Evolutionary conservation across 2,329 filamentous ascomycete species (phyloP), one percentile per base, ranked within the genome.

Genomic region (Emmonsia crescens): DNA sequence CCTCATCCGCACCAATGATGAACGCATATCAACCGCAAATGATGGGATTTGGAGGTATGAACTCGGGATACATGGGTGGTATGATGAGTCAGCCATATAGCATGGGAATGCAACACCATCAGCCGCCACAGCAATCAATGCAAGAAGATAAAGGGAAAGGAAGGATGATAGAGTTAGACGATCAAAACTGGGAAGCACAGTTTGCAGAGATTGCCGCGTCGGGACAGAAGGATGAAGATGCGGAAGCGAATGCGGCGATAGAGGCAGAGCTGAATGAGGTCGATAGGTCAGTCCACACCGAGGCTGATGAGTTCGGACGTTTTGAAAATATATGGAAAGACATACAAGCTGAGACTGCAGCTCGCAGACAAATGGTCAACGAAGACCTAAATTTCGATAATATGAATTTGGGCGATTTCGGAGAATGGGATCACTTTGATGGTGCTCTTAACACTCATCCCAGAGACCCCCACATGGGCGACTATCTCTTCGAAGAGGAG

Each of bases 161-260:
- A 5, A 78, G 83, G 42, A 84, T 97, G 77, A 87, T 97, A 14
- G 94, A 97, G 77, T 83, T 97, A 29, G 91, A 96, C 72, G 93
- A 99, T 68, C 80, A 88, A 70, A 88, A 96, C 71, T 97, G 94
- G 94, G 93, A 97, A 76, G 90, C 91, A 69, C 91, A 97, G 74
- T 99, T 99, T 74, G 89, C 91, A 62, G 85, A 94, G 75, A 86
- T 96, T 72, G 90, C 93, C 73, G 77, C 77, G 16, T 76, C 77
- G 46, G 78, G 81, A 57, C 75, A 78, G 60, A 79, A 80, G 68
- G 79, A 78, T 60, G 74, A 83, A 62, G 84, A 86, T 64, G 79
- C 77, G 42, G 79, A 86, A 70, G 89, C 89, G 60, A 87, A 89
- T 64, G 81, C 82, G 63, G 88, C 88, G 21, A 89, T 93, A 68